These are phyloP conservation scores for Ceratocystis smalleyi DNA, from an alignment of 2,329 filamentous ascomycete genomes.

Conservation along the genomic window DNA sequence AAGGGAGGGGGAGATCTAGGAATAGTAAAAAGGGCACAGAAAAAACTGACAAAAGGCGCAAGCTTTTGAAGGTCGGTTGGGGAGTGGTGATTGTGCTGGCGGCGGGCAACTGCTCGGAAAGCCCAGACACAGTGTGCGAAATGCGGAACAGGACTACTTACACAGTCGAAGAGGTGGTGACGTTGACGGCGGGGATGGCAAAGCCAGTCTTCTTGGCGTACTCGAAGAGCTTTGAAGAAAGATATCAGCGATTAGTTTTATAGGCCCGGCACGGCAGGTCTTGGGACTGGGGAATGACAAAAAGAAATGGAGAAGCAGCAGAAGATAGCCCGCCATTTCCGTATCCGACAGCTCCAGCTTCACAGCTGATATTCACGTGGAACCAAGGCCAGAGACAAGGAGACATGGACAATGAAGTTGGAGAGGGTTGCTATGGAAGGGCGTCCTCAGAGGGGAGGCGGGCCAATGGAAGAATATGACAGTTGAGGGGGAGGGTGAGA, in stretches of 20 bases:
- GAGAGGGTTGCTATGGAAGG: not conserved
- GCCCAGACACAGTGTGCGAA: not conserved
- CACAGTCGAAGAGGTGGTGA: constrained; percentile 68
- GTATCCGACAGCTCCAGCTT: not conserved
- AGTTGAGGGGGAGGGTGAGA: not conserved
- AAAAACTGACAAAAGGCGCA: not conserved
- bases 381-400: not conserved
- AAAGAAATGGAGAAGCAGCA: not conserved
- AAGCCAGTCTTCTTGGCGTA: constrained; percentile 78
- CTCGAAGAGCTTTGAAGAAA: constrained; percentile 50
- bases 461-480: not conserved
- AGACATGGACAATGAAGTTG: no score
- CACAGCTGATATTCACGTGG: not conserved
- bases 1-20: not conserved
- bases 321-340: not conserved
- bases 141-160: constrained; percentile 8
- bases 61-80: not conserved
- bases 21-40: not conserved
- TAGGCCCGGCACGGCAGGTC: not conserved
- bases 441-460: not conserved
- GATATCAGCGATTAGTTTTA: not conserved
- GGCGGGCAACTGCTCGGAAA: not conserved
- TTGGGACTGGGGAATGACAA: not conserved
- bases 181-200: constrained; percentile 82
- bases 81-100: not conserved